Evolutionary conservation across 352 stramenopile species (phyloP).

Genomic region (Thalassiosira livingstoniorum): DNA sequence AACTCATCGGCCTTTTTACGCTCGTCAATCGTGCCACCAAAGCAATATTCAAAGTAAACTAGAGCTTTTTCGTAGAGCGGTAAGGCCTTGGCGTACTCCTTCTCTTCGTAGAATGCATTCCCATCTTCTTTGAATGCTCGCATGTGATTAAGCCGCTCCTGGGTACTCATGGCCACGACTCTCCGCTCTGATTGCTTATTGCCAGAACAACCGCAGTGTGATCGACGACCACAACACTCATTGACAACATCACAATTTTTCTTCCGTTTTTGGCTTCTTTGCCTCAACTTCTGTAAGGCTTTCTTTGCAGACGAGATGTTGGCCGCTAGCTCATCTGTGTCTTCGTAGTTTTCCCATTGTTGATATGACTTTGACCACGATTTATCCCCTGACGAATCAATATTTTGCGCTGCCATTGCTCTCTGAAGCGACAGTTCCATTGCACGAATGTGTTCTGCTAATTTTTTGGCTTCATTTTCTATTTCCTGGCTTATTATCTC

Average conservation of each 20-base stretch:
- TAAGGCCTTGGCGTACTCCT: slow-evolving; percentile 26
- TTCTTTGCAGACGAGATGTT: slow-evolving; percentile 22
- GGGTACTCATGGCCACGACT: slow-evolving; percentile 44
- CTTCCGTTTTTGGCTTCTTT: slow-evolving; percentile 33
- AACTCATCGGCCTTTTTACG: slow-evolving; percentile 21
- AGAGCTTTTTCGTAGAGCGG: slow-evolving; percentile 44
- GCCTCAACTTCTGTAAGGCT: slow-evolving; percentile 16
- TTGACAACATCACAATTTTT: not conserved
- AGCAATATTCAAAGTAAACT: slow-evolving; percentile 59
- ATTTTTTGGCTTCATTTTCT: slow-evolving; percentile 14
- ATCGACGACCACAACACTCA: slow-evolving; percentile 14
- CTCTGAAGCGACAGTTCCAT: slow-evolving; percentile 15
- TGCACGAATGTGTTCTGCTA: slow-evolving; percentile 12
- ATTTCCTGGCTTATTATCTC: slow-evolving; percentile 40
- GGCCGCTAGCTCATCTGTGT: slow-evolving; percentile 33
- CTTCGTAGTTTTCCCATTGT: slow-evolving; percentile 27
- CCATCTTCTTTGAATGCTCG: slow-evolving; percentile 36
- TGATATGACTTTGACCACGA: slow-evolving; percentile 24
- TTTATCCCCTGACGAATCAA: not conserved
- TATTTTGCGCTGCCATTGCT: not conserved
- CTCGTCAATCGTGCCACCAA: slow-evolving; percentile 29
- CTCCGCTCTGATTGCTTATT: slow-evolving; percentile 38
- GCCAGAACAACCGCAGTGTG: slow-evolving; percentile 23
- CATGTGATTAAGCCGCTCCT: slow-evolving; percentile 42
- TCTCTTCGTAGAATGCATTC: slow-evolving; percentile 31